Conservation (phyloP, 2,329 filamentous ascomycete genomes). For the Penicillium sp. region DNA sequence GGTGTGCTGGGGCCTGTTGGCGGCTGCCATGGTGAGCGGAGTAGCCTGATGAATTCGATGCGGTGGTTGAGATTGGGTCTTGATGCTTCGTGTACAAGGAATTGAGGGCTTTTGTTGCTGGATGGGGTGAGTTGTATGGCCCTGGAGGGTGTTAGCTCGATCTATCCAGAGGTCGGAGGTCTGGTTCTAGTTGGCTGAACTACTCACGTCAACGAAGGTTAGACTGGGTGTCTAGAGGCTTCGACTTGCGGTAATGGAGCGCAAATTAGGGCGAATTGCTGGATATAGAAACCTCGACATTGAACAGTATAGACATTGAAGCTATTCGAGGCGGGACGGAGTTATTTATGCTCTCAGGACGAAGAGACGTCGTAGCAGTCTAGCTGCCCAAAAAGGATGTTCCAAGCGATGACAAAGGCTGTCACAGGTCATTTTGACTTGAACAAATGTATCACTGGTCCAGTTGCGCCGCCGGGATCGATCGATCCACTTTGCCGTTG, state of each 20-base stretch:
- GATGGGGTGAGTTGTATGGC: not conserved
- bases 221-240: not conserved
- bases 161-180: not conserved
- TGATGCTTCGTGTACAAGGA: not conserved
- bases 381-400: constrained; percentile 9
- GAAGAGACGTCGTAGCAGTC: not conserved
- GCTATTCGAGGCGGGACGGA: not conserved
- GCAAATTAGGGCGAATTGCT: not conserved
- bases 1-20: constrained; percentile 12
- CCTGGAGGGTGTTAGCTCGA: not conserved
- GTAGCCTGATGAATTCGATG: not conserved
- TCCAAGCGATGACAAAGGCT: constrained; percentile 8
- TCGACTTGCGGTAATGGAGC: not conserved
- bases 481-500: not conserved
- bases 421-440: not conserved
- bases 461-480: not conserved
- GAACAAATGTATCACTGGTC: not conserved
- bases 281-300: not conserved
- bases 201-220: not conserved
- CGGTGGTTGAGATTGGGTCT: not conserved
- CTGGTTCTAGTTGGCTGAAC: not conserved
- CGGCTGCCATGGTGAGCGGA: constrained; percentile 13
- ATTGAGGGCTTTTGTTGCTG: not conserved
- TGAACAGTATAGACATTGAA: not conserved
- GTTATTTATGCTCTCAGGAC: not conserved